phyloP scores from a whole-genome alignment of 306 rosid genomes.

The Corylus heterophylla region DNA sequence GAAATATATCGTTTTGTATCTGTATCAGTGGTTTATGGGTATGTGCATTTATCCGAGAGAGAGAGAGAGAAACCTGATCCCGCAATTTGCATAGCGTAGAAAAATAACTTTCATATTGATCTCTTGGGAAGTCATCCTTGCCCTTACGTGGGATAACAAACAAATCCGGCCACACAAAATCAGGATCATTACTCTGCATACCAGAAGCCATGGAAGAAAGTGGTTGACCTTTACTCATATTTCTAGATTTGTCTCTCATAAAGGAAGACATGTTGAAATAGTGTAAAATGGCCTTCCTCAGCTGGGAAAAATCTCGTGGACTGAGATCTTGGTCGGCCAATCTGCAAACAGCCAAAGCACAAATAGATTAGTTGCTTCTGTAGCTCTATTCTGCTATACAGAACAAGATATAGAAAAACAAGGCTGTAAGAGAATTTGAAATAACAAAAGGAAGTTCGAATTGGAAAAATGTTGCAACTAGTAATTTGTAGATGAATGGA shows the following conservation, averaged over 20 bases:
- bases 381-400: not conserved
- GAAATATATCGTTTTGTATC: too few relatives aligned
- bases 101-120: conserved; percentile 60
- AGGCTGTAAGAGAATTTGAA: not conserved
- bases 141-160: conserved; percentile 54
- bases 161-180: conserved; percentile 39
- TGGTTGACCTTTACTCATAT: conserved; percentile 26
- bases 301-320: conserved; percentile 42
- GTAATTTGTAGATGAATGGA: not conserved
- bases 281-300: conserved; percentile 56
- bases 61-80: conserved; percentile 57
- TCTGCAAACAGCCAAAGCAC: conserved; percentile 39
- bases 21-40: too few relatives aligned
- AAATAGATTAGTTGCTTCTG: conserved; percentile 11
- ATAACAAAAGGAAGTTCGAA: not conserved
- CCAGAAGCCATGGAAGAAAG: conserved; percentile 26
- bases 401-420: not conserved
- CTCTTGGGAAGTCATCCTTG: conserved; percentile 58
- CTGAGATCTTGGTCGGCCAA: conserved; percentile 54
- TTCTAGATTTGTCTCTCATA: conserved; percentile 33
- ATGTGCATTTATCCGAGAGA: not conserved
- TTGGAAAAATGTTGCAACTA: not conserved
- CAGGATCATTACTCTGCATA: conserved; percentile 18
- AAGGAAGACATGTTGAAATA: conserved; percentile 56
- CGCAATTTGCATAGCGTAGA: conserved; percentile 70